These are phyloP conservation scores for Volvox reticuliferus DNA, from an alignment of 139 green algal genomes.

Conservation along the genomic window DNA sequence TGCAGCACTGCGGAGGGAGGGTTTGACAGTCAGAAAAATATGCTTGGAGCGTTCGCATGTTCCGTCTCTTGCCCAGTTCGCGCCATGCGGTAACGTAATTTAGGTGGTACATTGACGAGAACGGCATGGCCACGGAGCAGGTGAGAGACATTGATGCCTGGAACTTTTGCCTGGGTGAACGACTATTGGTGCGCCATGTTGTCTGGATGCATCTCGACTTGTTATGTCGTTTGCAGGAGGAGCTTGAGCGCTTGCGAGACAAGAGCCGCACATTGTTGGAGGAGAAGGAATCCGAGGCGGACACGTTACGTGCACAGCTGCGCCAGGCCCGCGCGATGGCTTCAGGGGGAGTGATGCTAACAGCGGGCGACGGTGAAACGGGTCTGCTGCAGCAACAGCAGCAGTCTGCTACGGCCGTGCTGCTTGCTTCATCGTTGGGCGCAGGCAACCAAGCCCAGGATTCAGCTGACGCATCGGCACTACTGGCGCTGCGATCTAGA, in stretches of 20 bases:
- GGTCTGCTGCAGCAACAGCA: not conserved
- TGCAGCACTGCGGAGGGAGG: too few species aligned
- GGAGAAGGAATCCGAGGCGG: slow-evolving; percentile 59
- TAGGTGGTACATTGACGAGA: too few species aligned
- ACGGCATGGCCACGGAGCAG: too few species aligned
- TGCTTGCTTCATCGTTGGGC: not conserved
- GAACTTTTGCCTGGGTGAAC: too few species aligned
- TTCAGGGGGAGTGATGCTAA: too few species aligned
- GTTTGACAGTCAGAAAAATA: too few species aligned
- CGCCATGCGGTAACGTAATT: too few species aligned
- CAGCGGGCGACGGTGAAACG: not conserved
- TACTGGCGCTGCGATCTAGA: not conserved
- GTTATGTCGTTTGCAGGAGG: slow-evolving; percentile 12
- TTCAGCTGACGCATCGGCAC: not conserved
- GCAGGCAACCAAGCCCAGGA: not conserved
- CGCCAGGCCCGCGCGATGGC: slow-evolving; percentile 10
- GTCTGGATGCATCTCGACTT: too few species aligned
- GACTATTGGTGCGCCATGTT: too few species aligned
- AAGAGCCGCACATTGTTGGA: slow-evolving; percentile 55
- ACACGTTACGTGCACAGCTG: slow-evolving; percentile 51
- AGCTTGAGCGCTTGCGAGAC: slow-evolving; percentile 53
- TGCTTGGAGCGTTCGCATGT: too few species aligned
- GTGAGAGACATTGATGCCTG: too few species aligned
- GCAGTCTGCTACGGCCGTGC: not conserved
- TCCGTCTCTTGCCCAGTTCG: too few species aligned